Evolutionary conservation across 768 basidiomycete genomes (phyloP), one percentile per base, ranked within the genome.

Genomic region (Termitomyces eurrhizus): DNA sequence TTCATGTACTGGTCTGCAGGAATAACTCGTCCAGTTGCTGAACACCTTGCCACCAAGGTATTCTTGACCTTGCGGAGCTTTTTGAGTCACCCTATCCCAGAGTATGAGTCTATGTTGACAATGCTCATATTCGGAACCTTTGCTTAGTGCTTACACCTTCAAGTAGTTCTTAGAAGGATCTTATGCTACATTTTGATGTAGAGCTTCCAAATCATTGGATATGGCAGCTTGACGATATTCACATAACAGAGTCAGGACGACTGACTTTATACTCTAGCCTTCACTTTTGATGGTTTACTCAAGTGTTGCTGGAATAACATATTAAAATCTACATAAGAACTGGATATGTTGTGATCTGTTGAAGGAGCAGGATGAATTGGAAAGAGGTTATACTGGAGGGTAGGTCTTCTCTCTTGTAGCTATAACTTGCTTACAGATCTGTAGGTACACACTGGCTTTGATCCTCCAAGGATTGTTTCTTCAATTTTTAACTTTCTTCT

Each of bases 1-100:
- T 90, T 99, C 75, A 84, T 95, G 79, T 79, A 84, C 60, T 87
- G 95, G 59, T 98, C 97, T 77, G 80, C 89, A 24, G 96, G 92
- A 60, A 93, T 93, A 91, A 93, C 91, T 21, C 75, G 78, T 35
- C 75, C 88, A 56, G 94, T 98, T 41, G 95, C 95, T 2, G 87
- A 92, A 32, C 93, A 92, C 73, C 83, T 99, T 52, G 88, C 93
- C 57, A 81, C 83, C 62, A 83, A 83, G 59, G 89, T 99, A 29
- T 95, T 99, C 72, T 92, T n/a, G 78, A 80, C 65, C 69, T 80
- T 44, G 71, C 69, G 8, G 79, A 80, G 67, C 71, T 80, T 24
- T 66, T 68, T 39, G 75, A 75, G 42, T 67, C 74, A 6, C 77
- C 78, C 11, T 80, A 80, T 54, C 78, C 78, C 48, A 78, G 78